Evolutionary conservation across 2,329 filamentous ascomycete genomes (phyloP).

Genomic region (Biscogniauxia sp.): DNA sequence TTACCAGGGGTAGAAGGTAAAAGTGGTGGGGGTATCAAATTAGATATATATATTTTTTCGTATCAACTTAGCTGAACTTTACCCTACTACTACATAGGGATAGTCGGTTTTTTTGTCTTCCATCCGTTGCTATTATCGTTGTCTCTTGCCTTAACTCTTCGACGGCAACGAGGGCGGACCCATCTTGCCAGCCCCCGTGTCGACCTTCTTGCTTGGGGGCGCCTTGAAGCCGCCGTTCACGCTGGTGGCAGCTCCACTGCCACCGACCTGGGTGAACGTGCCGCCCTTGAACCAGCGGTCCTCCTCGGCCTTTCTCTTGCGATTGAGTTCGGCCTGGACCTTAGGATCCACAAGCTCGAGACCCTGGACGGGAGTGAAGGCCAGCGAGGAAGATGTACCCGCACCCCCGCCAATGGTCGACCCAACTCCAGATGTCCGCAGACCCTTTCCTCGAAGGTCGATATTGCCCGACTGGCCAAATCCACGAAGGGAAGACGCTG

Average conservation of each 20-base stretch:
- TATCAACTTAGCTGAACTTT: background rate
- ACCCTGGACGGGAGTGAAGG: conserved; percentile 92
- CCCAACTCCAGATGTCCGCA: conserved; percentile 80
- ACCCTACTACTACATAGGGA: too few relatives aligned
- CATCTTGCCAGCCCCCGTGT: conserved; percentile 60
- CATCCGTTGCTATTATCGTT: too few relatives aligned
- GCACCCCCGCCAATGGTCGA: conserved; percentile 61
- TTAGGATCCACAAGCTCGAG: conserved; percentile 95
- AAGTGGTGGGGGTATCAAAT: background rate
- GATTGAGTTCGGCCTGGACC: conserved; percentile 78
- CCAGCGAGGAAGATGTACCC: conserved; percentile 81
- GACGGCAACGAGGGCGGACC: conserved; percentile 27
- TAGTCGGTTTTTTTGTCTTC: too few relatives aligned
- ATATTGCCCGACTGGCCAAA: conserved; percentile 67
- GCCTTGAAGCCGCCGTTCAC: conserved; percentile 74
- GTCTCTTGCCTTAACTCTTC: conserved; percentile 20
- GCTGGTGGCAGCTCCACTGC: conserved; percentile 33
- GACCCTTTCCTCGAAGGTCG: conserved; percentile 73
- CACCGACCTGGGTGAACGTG: conserved; percentile 86
- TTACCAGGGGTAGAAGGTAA: too few relatives aligned
- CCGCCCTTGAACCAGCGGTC: conserved; percentile 96
- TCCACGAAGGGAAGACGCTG: conserved; percentile 77
- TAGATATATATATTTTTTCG: background rate
- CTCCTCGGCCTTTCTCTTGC: conserved; percentile 91
- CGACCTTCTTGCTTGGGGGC: conserved; percentile 71